These are phyloP conservation scores for Hymenoscyphus occultus DNA, from an alignment of 2,329 filamentous ascomycete genomes.

Conservation along the genomic window DNA sequence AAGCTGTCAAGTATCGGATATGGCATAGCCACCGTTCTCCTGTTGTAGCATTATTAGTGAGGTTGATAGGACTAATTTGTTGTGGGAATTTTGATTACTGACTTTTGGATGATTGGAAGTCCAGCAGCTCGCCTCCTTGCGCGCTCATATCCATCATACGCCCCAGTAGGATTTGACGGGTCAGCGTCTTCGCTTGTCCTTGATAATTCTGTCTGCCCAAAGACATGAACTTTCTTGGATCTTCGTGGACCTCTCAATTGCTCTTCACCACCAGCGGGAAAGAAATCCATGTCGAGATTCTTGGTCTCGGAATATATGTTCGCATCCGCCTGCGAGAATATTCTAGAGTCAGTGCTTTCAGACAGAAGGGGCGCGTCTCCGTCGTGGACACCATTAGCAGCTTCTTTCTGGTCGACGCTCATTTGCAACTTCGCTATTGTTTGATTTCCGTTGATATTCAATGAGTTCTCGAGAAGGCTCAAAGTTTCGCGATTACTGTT, in stretches of 20 bases:
- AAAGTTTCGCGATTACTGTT: conserved; percentile 49
- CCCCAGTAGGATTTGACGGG: conserved; percentile 21
- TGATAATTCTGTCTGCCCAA: conserved; percentile 38
- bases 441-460: conserved; percentile 77
- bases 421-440: conserved; percentile 73
- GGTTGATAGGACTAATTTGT: background rate
- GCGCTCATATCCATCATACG: conserved; percentile 35
- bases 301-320: conserved; percentile 32
- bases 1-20: conserved; percentile 84
- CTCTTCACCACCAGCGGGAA: conserved; percentile 29
- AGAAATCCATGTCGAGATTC: conserved; percentile 39
- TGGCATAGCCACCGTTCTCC: conserved; percentile 46
- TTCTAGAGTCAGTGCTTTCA: conserved; percentile 25
- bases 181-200: conserved; percentile 31
- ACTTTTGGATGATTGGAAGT: conserved; percentile 35
- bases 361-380: conserved; percentile 13
- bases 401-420: conserved; percentile 40
- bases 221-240: conserved; percentile 35
- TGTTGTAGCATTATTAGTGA: conserved; percentile 32
- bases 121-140: conserved; percentile 35
- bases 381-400: conserved; percentile 22
- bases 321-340: conserved; percentile 19
- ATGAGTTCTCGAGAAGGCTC: conserved; percentile 58
- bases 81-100: conserved; percentile 19
- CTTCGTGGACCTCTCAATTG: conserved; percentile 31